Evolutionary conservation across 2,329 filamentous ascomycete genomes (phyloP), one percentile per base, ranked within the genome.

Genomic region (Fusarium virguliforme): DNA sequence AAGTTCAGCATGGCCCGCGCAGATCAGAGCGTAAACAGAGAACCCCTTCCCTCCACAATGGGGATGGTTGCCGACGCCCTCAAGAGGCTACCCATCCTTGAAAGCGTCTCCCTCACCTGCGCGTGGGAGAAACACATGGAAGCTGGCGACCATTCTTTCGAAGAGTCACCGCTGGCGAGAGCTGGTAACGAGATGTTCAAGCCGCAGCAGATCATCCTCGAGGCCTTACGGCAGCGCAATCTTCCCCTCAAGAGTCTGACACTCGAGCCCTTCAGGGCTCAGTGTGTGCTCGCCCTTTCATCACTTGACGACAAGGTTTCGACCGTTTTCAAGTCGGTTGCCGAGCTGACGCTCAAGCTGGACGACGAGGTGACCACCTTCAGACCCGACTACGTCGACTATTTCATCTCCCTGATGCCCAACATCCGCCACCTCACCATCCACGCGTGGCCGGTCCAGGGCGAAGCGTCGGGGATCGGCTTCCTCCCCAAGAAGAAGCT

Each of bases 1-100:
- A 83, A 81, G 63, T 81, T 87, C 73, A 85, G 85, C 73, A 80
- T 87, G 59, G 78, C 50, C 37, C 63, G 69, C 30, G 60, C 72
- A 26, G 43, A 54, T 13, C 71, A 74, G 48, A 40, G 60, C 35
- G 9, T 46, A 1, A 53, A 59, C 12, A 46, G 13, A 3, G 63
- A 30, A 1, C 37, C 51, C 35, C n/a, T 62, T 26, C 62, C 38
- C 15, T 26, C 74, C 35, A 60, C 65, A 9, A 35, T 69, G 26
- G 55, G 62, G n/a, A 30, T 63, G 43, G 62, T 74, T 24, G 54
- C 62, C 32, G 57, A 68, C 3, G 68, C 68, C 12, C 18, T 77
- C 15, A 55, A 18, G 57, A 51, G 64, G 8, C 51, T 77, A 6
- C 58, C 65, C 13, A 72, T 68, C 46, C 72, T 77, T n/a, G 67